These are phyloP conservation scores for Candida quercuum DNA, from an alignment of 805 yeast genomes.

Conservation along the genomic window DNA sequence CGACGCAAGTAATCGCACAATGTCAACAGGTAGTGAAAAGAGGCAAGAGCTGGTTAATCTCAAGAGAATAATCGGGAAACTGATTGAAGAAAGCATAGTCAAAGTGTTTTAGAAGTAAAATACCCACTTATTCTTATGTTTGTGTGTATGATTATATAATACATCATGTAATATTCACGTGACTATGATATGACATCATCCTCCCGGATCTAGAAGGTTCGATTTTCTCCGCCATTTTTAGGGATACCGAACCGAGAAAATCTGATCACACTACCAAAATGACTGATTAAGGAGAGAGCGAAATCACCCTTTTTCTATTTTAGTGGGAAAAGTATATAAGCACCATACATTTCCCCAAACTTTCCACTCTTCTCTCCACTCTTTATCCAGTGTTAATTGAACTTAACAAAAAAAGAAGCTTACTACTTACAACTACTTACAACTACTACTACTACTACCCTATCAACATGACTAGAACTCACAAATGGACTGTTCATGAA, in stretches of 20 bases:
- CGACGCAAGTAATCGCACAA: neutral
- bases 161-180: no score
- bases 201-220: no score
- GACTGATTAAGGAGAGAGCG: no score
- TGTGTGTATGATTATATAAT: no score
- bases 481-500: conserved; percentile 68
- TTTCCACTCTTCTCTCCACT: neutral
- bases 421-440: neutral
- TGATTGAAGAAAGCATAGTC: conserved; percentile 13
- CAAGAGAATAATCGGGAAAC: neutral
- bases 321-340: no score
- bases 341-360: no score
- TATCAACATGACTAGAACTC: conserved; percentile 63
- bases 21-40: neutral
- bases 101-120: conserved; percentile 4
- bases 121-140: no score
- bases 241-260: no score
- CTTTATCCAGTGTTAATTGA: neutral
- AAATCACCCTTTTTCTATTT: no score
- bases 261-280: no score
- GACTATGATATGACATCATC: neutral
- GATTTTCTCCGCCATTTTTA: no score
- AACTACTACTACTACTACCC: neutral
- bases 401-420: no score
- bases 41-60: neutral